A percentile compares a stretch with the other conserved stretches of the same genome.
These are phyloP conservation scores for Pseudotulostoma volvatum DNA, from an alignment of 495 filamentous ascomycete species.

Conservation along the genomic window DNA sequence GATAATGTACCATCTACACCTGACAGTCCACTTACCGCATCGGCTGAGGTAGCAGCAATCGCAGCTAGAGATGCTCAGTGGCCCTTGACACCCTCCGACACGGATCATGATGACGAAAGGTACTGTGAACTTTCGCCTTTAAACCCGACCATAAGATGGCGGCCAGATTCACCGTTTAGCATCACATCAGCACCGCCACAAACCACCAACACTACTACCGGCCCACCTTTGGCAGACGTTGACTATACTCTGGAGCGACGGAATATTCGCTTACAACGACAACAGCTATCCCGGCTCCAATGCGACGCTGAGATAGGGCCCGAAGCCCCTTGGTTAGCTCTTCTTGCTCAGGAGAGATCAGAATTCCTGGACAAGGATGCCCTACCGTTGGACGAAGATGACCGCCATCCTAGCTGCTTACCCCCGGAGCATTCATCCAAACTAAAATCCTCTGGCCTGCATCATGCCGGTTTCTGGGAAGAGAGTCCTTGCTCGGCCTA, in stretches of 20 bases:
- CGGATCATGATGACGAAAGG: conserved; percentile 26
- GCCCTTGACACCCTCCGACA: conserved; percentile 30
- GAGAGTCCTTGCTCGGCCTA: neutral
- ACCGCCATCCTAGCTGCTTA: conserved; percentile 30
- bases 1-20: conserved; percentile 5
- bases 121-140: conserved; percentile 15
- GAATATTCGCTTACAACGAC: conserved; percentile 22
- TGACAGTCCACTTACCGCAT: neutral
- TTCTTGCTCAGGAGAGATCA: conserved; percentile 12
- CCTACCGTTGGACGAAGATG: conserved; percentile 12
- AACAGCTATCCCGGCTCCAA: conserved; percentile 28
- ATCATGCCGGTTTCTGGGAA: conserved; percentile 4
- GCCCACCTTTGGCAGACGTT: too few species aligned
- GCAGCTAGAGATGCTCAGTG: too few species aligned
- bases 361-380: conserved; percentile 3
- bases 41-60: too few species aligned
- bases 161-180: conserved; percentile 18
- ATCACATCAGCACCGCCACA: conserved; percentile 21
- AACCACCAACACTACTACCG: too few species aligned
- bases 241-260: too few species aligned
- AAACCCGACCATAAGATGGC: conserved; percentile 3
- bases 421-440: conserved; percentile 22
- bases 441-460: conserved; percentile 12
- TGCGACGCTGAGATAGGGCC: conserved; percentile 19
- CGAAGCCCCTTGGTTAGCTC: conserved; percentile 22